phyloP scores from a whole-genome alignment of 169 alveolate species.

The Plasmodium vinckei region DNA sequence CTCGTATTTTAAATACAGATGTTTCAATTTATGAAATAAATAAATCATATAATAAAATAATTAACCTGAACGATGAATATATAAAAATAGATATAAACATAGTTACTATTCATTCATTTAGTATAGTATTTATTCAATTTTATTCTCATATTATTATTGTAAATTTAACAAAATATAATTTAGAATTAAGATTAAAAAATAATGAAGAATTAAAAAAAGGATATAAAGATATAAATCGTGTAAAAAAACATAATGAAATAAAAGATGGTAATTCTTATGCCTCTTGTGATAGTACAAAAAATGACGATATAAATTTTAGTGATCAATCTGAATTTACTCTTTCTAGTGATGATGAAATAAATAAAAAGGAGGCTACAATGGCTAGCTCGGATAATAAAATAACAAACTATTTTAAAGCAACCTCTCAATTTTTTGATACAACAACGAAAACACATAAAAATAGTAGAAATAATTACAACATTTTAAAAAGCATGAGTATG shows the following conservation, averaged over 20 bases:
- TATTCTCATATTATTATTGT: conserved; percentile 41
- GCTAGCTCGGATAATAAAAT: neutral
- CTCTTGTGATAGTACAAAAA: conserved; percentile 7
- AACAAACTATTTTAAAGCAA: neutral
- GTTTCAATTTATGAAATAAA: conserved; percentile 4
- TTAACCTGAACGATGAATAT: conserved; percentile 30
- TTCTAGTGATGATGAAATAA: conserved; percentile 18
- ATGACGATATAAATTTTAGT: conserved; percentile 41
- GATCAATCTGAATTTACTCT: conserved; percentile 22
- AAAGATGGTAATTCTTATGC: neutral
- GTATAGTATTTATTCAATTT: conserved; percentile 28
- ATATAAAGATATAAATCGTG: neutral
- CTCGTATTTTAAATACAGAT: conserved; percentile 1
- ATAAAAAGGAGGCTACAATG: neutral
- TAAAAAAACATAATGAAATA: neutral
- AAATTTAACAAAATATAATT: conserved; percentile 43
- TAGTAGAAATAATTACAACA: neutral
- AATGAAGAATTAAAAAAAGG: conserved; percentile 5
- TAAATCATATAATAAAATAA: conserved; percentile 20
- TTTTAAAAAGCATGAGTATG: conserved; percentile 20
- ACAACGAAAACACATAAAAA: neutral
- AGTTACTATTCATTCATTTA: conserved; percentile 25
- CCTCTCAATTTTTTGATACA: conserved; percentile 1
- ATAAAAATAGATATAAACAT: conserved; percentile 19
- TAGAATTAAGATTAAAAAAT: conserved; percentile 25